These are phyloP conservation scores for Talaromyces sp. DNA, from an alignment of 2,329 filamentous ascomycete species.

Conservation along the genomic window DNA sequence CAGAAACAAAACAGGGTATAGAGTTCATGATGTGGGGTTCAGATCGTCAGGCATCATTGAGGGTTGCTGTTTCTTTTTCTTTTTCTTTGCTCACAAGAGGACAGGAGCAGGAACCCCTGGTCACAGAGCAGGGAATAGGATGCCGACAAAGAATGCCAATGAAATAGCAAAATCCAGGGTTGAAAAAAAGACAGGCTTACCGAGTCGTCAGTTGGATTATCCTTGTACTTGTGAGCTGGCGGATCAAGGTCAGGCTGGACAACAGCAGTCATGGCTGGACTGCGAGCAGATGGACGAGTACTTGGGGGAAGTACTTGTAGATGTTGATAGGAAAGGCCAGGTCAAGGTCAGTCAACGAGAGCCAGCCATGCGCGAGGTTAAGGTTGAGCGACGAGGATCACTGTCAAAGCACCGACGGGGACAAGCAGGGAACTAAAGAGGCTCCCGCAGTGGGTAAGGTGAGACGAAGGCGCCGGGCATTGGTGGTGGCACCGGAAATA, in stretches of 20 bases:
- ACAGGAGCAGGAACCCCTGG: not conserved
- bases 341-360: not conserved
- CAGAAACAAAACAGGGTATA: not conserved
- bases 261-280: conserved; percentile 38
- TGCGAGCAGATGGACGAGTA: conserved; percentile 10
- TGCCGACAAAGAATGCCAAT: not conserved
- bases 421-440: conserved; percentile 5
- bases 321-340: not conserved
- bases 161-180: not conserved
- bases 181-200: conserved; percentile 31
- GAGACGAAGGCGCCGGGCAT: conserved; percentile 7
- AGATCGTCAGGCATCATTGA: not conserved
- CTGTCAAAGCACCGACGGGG: not conserved
- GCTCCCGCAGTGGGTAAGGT: conserved; percentile 10
- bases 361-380: conserved; percentile 5
- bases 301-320: not conserved
- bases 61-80: not conserved
- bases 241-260: conserved; percentile 38
- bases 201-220: conserved; percentile 42
- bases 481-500: not conserved
- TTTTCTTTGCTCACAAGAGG: not conserved
- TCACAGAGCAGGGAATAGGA: not conserved
- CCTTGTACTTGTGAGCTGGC: conserved; percentile 41
- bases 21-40: not conserved
- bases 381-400: conserved; percentile 12